Evolutionary conservation across 495 filamentous ascomycete species (phyloP), one percentile per base, ranked within the genome.

Genomic region (Aspergillus affinis): DNA sequence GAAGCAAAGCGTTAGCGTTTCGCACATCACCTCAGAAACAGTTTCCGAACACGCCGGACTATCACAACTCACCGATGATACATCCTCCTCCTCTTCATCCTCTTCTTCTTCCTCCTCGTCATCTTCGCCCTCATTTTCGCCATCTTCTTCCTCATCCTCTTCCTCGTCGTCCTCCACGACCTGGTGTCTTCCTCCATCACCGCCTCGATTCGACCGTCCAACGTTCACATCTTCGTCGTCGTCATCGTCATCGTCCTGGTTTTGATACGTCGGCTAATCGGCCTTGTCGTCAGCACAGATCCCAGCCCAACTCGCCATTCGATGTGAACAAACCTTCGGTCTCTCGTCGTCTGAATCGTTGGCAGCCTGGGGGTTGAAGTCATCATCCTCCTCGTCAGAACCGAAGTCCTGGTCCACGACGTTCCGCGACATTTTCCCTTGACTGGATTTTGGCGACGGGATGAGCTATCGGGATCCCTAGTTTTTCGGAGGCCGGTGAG

Each of bases 311-410:
- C 19, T 44, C 8, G 2, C 58, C 17, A 30, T 3, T 2, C 8
- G 5, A 29, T 18, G 27, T 19, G 71, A 68, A 56, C 78, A 65
- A 36, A 82, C 77, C 61, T 78, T 74, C 18, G 19, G 13, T 52
- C 83, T 76, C 51, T 91, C 90, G 48, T 84, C 83, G 59, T 90
- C 89, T 6, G 89, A 91, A 4, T 87, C 71, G 55, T 89, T 85
- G 52, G 77, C 84, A 10, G 85, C 83, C 23, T 77, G 80, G 29
- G 90, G 90, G 68, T 93, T 92, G 75, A 93, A 93, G 63, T 90
- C 86, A 64, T 91, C 89, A 57, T 92, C 89, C 55, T 92, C 89
- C 21, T 90, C 84, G n/a, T 86, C 89, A 56, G 87, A 90, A 58
- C 87, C 88, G 64, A 83, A 85, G 49, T 83, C 76, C 32, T 83